These are phyloP conservation scores for Harringtonia lauricola DNA, from an alignment of 2,329 filamentous ascomycete genomes.

Conservation along the genomic window DNA sequence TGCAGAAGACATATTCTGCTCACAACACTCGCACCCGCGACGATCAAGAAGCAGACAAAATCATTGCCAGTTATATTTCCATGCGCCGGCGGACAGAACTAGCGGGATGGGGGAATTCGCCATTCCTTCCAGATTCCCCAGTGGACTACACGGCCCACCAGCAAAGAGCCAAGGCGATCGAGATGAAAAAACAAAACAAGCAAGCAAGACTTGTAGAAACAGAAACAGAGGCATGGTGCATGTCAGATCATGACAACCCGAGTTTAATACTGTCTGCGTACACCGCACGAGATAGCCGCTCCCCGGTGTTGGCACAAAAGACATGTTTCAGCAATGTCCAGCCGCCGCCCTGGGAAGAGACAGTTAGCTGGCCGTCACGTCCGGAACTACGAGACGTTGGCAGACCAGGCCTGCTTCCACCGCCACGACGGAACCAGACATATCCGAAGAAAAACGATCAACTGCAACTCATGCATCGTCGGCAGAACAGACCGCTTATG, in stretches of 20 bases:
- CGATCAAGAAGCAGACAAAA: neutral
- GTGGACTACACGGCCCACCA: neutral
- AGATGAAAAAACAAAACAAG: neutral
- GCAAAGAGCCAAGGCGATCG: neutral
- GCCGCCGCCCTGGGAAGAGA: neutral
- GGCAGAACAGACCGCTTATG: too few species aligned
- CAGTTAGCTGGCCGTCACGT: neutral
- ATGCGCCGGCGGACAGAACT: neutral
- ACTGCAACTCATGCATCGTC: too few species aligned
- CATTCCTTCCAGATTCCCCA: slow-evolving; percentile 2
- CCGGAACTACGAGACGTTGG: neutral
- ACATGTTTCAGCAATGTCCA: neutral
- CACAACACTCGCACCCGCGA: too few species aligned
- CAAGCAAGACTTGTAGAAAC: neutral
- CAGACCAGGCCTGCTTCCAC: neutral
- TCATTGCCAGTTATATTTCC: neutral
- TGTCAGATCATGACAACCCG: neutral
- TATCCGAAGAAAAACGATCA: too few species aligned
- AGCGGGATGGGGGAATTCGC: neutral
- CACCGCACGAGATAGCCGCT: neutral
- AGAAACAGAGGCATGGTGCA: neutral
- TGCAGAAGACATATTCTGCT: too few species aligned
- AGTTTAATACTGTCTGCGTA: neutral
- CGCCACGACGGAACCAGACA: too few species aligned
- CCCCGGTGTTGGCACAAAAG: neutral